Evolutionary conservation across 2,329 filamentous ascomycete genomes (phyloP).

Genomic region (Fusarium stilboides): DNA sequence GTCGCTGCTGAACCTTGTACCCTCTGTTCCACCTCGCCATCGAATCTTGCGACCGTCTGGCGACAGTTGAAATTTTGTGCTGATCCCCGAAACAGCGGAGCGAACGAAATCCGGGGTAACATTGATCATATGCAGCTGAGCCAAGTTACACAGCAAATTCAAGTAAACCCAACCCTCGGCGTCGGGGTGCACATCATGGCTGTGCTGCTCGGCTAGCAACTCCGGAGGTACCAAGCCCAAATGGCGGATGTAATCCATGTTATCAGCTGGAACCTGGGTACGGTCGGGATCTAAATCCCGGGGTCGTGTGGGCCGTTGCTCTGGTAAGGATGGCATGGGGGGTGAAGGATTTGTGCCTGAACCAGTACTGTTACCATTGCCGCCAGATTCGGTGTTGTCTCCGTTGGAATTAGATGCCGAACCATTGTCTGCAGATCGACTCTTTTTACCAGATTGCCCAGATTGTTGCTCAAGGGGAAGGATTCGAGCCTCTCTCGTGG

Average conservation of each 20-base stretch:
- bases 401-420: conserved; percentile 65
- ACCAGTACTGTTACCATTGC: conserved; percentile 55
- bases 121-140: conserved; percentile 87
- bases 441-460: conserved; percentile 57
- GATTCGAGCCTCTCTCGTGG: conserved; percentile 66
- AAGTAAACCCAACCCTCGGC: conserved; percentile 86
- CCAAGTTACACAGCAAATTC: conserved; percentile 84
- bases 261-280: conserved; percentile 81
- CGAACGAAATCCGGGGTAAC: conserved; percentile 85
- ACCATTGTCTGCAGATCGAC: conserved; percentile 59
- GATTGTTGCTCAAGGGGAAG: conserved; percentile 53
- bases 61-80: conserved; percentile 83
- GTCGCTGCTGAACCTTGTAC: conserved; percentile 77
- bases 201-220: conserved; percentile 60
- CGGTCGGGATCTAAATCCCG: conserved; percentile 84
- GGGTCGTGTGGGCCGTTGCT: conserved; percentile 84
- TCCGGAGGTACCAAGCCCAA: conserved; percentile 77
- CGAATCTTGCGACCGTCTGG: conserved; percentile 83
- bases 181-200: conserved; percentile 69
- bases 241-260: conserved; percentile 84
- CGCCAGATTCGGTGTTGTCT: conserved; percentile 62
- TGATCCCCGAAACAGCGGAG: conserved; percentile 78
- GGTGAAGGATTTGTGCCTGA: conserved; percentile 59
- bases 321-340: conserved; percentile 61
- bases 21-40: conserved; percentile 79